phyloP scores from a whole-genome alignment of 257 asterid species.

The Rubia yunnanensis region DNA sequence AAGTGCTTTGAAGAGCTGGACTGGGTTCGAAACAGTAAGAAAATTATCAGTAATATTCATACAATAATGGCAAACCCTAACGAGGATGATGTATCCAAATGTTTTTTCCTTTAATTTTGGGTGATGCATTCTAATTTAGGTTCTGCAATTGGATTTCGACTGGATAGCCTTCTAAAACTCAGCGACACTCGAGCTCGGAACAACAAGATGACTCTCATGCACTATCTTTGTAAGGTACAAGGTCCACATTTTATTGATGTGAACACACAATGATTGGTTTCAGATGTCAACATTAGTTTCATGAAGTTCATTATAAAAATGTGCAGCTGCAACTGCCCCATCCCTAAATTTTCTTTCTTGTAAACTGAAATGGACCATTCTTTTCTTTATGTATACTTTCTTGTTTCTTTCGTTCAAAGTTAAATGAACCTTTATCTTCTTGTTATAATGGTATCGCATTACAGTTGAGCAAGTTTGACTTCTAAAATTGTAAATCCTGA shows the following conservation, averaged over 20 bases:
- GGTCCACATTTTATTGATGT: no score
- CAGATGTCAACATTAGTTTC: not conserved
- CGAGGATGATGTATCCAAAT: not conserved
- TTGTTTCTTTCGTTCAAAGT: not conserved
- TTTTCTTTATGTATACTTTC: not conserved
- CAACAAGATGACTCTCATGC: conserved; percentile 83
- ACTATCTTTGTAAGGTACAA: conserved; percentile 86
- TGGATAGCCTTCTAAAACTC: conserved; percentile 86
- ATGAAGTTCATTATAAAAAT: not conserved
- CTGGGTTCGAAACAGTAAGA: not conserved
- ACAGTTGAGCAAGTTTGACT: not conserved
- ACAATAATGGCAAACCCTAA: not conserved
- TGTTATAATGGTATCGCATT: not conserved
- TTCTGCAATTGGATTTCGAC: conserved; percentile 85
- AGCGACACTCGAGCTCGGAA: conserved; percentile 74
- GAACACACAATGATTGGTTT: no score
- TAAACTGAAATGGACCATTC: not conserved
- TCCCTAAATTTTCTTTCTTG: no score
- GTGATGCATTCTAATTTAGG: conserved; percentile 30
- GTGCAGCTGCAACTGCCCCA: no score
- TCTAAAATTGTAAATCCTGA: not conserved
- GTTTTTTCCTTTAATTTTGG: not conserved
- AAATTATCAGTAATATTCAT: not conserved
- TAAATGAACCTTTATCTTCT: not conserved
- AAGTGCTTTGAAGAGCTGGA: no score